phyloP scores from a whole-genome alignment of 495 filamentous ascomycete genomes.

The Podospora pseudopauciseta region DNA sequence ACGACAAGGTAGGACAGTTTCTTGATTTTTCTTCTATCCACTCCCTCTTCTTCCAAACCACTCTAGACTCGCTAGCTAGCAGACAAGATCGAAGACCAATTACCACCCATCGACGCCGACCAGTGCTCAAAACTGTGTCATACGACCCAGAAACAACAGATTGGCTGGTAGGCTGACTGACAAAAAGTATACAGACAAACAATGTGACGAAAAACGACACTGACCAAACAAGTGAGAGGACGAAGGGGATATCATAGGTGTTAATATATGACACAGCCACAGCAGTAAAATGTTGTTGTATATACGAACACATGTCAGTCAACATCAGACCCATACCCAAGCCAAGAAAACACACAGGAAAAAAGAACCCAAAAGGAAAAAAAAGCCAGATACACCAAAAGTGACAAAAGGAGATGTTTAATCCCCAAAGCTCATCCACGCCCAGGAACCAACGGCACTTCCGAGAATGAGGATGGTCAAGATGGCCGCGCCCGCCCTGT shows the following conservation, averaged over 20 bases:
- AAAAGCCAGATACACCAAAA: not conserved
- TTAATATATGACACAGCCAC: not conserved
- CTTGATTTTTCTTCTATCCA: not conserved
- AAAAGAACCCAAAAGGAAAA: not conserved
- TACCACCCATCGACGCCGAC: not conserved
- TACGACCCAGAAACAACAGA: not conserved
- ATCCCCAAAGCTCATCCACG: conserved; percentile 32
- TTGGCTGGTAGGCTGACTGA: not conserved
- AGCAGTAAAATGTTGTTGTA: not conserved
- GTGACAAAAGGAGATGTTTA: conserved; percentile 13
- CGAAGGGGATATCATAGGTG: conserved; percentile 2
- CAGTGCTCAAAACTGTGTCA: not conserved
- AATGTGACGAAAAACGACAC: not conserved
- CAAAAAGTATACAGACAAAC: not conserved
- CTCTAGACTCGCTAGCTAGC: not conserved
- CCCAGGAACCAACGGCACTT: conserved; percentile 20
- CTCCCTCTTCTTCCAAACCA: not conserved
- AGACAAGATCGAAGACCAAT: not conserved
- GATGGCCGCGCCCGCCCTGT: conserved; percentile 30
- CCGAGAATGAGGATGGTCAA: conserved; percentile 28
- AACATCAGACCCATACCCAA: not conserved
- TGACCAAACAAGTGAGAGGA: conserved; percentile 1
- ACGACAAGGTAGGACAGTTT: not conserved
- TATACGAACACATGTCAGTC: not conserved
- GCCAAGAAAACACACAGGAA: not conserved